These are phyloP conservation scores for Musa troglodytarum DNA, from an alignment of 176 grass and related monocot species.

Conservation along the genomic window DNA sequence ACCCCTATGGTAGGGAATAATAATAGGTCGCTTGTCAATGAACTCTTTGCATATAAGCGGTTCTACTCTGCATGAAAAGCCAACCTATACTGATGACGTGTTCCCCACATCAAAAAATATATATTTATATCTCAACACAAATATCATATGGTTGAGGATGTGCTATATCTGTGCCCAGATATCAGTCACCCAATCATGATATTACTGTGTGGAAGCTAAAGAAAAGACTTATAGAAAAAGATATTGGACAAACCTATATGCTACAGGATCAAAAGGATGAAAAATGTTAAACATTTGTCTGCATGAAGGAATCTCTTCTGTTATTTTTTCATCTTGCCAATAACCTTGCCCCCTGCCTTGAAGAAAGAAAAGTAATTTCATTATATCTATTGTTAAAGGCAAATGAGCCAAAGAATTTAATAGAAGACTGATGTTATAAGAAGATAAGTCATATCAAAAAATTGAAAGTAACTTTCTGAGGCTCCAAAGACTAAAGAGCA, in stretches of 20 bases:
- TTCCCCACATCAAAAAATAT: constrained; percentile 37
- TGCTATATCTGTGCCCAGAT: too few species aligned
- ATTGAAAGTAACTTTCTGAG: too few species aligned
- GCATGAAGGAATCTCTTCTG: constrained; percentile 91
- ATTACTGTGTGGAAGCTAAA: too few species aligned
- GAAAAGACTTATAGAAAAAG: background rate
- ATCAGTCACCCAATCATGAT: background rate
- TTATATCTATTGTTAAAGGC: constrained; percentile 20
- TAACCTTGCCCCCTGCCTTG: constrained; percentile 74
- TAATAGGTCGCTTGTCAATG: constrained; percentile 58
- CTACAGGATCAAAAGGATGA: constrained; percentile 97
- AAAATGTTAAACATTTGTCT: constrained; percentile 94
- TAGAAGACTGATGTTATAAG: too few species aligned
- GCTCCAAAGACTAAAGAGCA: too few species aligned
- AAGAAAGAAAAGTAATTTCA: constrained; percentile 28
- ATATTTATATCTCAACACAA: constrained; percentile 20
- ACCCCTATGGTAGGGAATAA: constrained; percentile 93
- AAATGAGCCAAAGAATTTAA: background rate
- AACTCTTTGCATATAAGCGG: constrained; percentile 96
- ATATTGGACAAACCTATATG: constrained; percentile 58
- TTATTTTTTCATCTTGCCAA: constrained; percentile 81
- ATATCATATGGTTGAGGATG: background rate
- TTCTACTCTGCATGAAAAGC: constrained; percentile 84
- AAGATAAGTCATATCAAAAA: too few species aligned
- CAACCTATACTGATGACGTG: constrained; percentile 47